A percentile compares a stretch with the other conserved stretches of the same genome.
phyloP scores from a whole-genome alignment of 352 stramenopile species.

The Pythium sp. region DNA sequence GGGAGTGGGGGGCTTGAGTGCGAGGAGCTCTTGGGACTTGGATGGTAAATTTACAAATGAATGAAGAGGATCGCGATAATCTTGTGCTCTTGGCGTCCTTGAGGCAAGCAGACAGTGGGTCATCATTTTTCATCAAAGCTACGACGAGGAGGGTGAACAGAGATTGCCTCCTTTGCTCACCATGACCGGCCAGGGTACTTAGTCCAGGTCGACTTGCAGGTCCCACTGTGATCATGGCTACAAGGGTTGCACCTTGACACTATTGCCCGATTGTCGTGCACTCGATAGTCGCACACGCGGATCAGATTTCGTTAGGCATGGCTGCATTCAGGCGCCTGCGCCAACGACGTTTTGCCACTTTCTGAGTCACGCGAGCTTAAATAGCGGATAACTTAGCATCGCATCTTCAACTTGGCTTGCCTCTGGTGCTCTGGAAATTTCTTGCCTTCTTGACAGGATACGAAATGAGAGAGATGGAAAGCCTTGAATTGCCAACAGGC shows the following conservation, averaged over 20 bases:
- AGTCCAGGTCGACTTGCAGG: background rate
- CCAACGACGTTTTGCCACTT: background rate
- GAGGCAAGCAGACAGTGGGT: background rate
- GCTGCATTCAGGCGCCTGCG: background rate
- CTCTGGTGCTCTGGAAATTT: too few relatives aligned
- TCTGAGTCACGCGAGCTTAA: background rate
- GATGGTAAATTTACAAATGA: conserved; percentile 39
- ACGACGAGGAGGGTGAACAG: too few relatives aligned
- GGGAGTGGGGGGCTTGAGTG: conserved; percentile 15
- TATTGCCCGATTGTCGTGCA: conserved; percentile 7
- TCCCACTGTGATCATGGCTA: background rate
- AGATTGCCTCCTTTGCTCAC: background rate
- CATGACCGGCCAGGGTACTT: background rate
- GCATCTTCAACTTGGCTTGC: too few relatives aligned
- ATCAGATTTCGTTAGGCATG: background rate
- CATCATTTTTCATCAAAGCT: too few relatives aligned
- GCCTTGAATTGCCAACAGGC: background rate
- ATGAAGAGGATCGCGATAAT: background rate
- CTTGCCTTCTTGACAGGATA: background rate
- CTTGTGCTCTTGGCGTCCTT: background rate
- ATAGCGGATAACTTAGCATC: too few relatives aligned
- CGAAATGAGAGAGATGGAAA: background rate
- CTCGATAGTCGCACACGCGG: conserved; percentile 9
- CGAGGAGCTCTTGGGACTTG: conserved; percentile 1
- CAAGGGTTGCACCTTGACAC: background rate